Evolutionary conservation across 148 eudicot species (phyloP).

Genomic region (Chenopodium berlandieri): DNA sequence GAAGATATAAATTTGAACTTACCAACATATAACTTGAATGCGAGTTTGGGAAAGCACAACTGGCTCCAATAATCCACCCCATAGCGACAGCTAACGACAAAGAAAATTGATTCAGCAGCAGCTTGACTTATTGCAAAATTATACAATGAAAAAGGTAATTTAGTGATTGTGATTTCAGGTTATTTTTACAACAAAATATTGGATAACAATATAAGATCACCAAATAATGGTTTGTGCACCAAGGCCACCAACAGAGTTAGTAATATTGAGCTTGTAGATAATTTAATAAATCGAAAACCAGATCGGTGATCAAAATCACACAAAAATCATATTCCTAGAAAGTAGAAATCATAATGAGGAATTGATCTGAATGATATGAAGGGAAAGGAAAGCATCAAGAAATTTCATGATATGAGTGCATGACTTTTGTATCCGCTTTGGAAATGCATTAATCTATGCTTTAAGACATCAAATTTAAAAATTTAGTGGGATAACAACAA

Average conservation of each 20-base stretch:
- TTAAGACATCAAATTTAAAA: background rate
- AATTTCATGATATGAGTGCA: background rate
- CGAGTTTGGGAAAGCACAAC: conserved; percentile 24
- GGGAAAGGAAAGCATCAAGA: background rate
- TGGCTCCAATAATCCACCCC: conserved; percentile 18
- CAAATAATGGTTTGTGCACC: background rate
- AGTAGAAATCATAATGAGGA: background rate
- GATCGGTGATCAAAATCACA: background rate
- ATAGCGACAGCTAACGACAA: conserved; percentile 23
- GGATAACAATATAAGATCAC: background rate
- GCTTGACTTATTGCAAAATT: conserved; percentile 9
- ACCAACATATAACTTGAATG: background rate
- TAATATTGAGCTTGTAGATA: background rate
- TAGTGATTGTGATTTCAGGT: background rate
- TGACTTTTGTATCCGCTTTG: background rate
- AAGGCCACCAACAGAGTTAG: background rate
- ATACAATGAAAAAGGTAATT: background rate
- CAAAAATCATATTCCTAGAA: background rate
- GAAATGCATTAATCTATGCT: background rate
- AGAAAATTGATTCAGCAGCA: conserved; percentile 17
- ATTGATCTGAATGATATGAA: background rate
- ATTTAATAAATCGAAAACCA: background rate
- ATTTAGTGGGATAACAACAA: background rate
- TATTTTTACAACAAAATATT: background rate
- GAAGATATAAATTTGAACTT: conserved; percentile 14